Base-by-base conservation (phyloP, 2,329 filamentous ascomycete species). In the Reticulascus tulasneorum region DNA sequence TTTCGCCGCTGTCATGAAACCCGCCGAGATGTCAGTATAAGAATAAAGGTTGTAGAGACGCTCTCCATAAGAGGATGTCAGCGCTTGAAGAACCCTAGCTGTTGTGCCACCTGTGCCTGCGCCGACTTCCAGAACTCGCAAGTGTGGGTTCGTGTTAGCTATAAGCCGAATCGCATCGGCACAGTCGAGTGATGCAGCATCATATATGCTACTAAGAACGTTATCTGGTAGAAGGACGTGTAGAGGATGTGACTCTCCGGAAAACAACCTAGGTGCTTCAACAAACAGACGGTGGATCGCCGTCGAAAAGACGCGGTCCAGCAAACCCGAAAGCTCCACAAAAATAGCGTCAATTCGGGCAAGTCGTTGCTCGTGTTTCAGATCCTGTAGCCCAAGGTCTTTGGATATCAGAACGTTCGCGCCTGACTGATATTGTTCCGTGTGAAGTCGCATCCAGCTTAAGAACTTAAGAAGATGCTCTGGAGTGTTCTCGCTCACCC, bases 61-160 rank as follows among this genome's bases (percentile, higher is more conserved):
- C 13, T 40, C 29, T 4, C 49, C 33, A 15, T 41, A 48, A 8
- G n/a, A 38, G 10, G 21, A 29, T n/a, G 30, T 9, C 27, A 40
- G 29, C 12, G 25, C 24, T 13, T 18, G 25, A 12, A 38, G 25
- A 12, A 38, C 37, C 7, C 31, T 29, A 5, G 21, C 35, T 7
- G 28, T 44, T n/a, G 26, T 12, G 10, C 40, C 41, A 7, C 39
- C 40, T 1, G 40, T 37, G 1, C 40, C 43, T 5, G 36, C 40
- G 9, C 43, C 43, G 13, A 45, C 25, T n/a, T 45, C 43, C 7
- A 45, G 28, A 8, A 45, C 56, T 17, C 67, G 67, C 6, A 73
- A 55, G 9, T 50, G 47, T n/a, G 29, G 21, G n/a, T n/a, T n/a
- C n/a, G n/a, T n/a, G n/a, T n/a, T n/a, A n/a, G n/a, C n/a, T n/a